Evolutionary conservation across 805 yeast species (phyloP), one percentile per base, ranked within the genome.

Genomic region (Cyberlindnera bimundalis): DNA sequence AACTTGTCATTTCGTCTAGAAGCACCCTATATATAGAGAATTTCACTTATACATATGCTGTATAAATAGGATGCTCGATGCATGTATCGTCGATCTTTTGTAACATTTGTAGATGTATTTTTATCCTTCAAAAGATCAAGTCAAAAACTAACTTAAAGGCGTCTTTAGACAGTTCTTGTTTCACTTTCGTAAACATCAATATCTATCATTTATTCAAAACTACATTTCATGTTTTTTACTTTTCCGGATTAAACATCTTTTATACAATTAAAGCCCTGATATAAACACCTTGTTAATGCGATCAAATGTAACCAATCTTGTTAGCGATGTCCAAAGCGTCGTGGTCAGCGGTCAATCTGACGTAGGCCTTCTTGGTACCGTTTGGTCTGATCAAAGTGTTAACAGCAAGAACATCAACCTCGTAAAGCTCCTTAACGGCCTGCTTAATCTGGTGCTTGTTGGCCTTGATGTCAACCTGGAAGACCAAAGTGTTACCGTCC

Each of bases 341-440:
- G 81, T 82, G 85, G 76, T 93, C 99, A 71, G 96, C 91, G 68
- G 98, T 88, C 72, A 93, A 85, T 80, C 95, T 88, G 70, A 93
- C 91, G 82, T 84, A 93, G 70, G 99, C 99, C 84, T 93, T 93
- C 88, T 93, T 93, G 79, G 97, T 85, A 74, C 99, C 99, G 75
- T 93, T 90, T 71, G 99, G 97, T 79, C 96, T 88, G 67, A 93
- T 76, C 72, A 93, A 80, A 62, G 99, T 93, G 91, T 93, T 90
- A 68, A 93, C 89, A 74, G 86, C 78, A 65, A 73, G 76, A 61
- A 85, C 93, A 59, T 93, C 98, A 66, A 91, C 98, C 68, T 86
- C 90, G 82, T 91, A 93, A 68, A 93, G 81, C 76, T 89, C 95
- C 83, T 93, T 91, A 66, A 93, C 95, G 59, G 99, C 99, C 65